Evolutionary conservation across 73 alveolate species (phyloP).

Genomic region (Tetrahymena elliotti): DNA sequence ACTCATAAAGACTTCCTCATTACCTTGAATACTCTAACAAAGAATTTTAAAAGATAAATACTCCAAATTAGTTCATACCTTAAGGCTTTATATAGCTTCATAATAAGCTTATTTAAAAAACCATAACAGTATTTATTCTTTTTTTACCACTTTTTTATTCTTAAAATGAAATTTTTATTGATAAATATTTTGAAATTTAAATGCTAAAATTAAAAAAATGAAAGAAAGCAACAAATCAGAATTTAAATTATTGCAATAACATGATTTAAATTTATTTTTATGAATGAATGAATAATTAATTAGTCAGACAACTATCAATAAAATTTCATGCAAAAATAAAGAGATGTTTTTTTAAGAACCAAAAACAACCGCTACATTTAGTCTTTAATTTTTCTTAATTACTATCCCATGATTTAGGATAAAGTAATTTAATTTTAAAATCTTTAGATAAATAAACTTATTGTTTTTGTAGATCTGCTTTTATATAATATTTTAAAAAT

Average conservation of each 20-base stretch:
- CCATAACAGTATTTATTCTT: background rate
- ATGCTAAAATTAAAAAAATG: too few species aligned
- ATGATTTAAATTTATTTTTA: too few species aligned
- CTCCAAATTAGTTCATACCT: background rate
- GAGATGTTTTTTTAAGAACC: background rate
- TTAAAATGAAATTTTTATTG: background rate
- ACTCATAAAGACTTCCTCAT: background rate
- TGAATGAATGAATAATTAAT: background rate
- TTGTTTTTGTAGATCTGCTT: background rate
- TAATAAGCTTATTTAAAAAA: background rate
- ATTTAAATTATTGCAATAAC: too few species aligned
- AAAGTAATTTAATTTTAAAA: background rate
- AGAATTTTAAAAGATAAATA: background rate
- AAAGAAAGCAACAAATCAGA: too few species aligned
- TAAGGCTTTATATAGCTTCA: background rate
- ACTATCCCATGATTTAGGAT: background rate
- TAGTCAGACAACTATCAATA: background rate
- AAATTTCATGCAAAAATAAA: background rate
- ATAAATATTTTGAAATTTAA: too few species aligned
- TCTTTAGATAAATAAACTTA: background rate
- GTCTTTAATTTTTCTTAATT: background rate
- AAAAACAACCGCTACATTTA: background rate
- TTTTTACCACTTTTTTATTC: background rate
- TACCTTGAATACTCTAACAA: background rate
- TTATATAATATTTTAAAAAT: background rate